A percentile compares a stretch with the other conserved stretches of the same genome.
Evolutionary conservation across 306 rosid species (phyloP).

Genomic region (Canavalia ensiformis): DNA sequence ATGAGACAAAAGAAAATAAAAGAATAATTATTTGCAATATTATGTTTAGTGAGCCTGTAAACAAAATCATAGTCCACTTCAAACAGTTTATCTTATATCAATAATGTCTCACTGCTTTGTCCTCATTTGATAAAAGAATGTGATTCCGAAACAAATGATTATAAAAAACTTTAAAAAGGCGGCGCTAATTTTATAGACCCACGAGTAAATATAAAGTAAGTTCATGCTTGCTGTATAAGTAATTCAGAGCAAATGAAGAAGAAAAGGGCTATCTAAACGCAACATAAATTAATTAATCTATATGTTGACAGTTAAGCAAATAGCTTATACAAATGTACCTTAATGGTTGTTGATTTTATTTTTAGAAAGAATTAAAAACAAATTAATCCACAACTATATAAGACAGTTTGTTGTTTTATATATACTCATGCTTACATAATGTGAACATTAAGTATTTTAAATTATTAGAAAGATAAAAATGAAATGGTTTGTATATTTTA

Average conservation of each 20-base stretch:
- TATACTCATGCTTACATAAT: too few relatives aligned
- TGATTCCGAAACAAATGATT: neutral
- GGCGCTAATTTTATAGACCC: constrained; percentile 31
- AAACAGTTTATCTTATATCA: constrained; percentile 13
- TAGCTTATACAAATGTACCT: constrained; percentile 10
- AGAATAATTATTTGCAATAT: neutral
- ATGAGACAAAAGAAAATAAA: constrained; percentile 23
- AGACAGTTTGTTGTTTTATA: too few relatives aligned
- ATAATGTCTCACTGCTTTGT: neutral
- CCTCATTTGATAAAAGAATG: constrained; percentile 30
- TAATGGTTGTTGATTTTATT: neutral
- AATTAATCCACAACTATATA: neutral
- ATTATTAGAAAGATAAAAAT: too few relatives aligned
- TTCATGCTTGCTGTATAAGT: neutral
- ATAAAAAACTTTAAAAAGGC: neutral
- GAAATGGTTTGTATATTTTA: too few relatives aligned
- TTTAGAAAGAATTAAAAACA: neutral
- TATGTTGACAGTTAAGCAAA: neutral
- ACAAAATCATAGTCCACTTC: constrained; percentile 29
- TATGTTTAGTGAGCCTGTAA: constrained; percentile 24
- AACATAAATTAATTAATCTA: constrained; percentile 14
- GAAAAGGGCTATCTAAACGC: neutral
- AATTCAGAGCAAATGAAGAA: neutral
- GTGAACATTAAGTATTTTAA: too few relatives aligned
- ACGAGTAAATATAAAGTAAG: neutral